Evolutionary conservation across 805 yeast genomes (phyloP).

Genomic region (Suhomyces emberorum): DNA sequence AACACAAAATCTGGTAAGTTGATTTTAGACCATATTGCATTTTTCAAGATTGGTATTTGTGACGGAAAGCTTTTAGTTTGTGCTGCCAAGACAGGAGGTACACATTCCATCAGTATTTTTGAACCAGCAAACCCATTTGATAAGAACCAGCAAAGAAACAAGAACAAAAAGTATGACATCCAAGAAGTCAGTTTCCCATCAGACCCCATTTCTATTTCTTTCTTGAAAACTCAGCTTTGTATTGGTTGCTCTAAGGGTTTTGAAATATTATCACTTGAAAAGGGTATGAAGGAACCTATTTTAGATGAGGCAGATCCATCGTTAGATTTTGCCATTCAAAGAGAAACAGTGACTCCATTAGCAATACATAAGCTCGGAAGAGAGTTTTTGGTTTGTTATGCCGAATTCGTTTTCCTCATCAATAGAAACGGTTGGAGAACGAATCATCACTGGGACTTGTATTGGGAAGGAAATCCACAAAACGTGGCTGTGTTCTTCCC

Average conservation of each 20-base stretch:
- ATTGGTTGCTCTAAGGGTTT: slow-evolving; percentile 96
- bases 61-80: slow-evolving; percentile 85
- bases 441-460: slow-evolving; percentile 86
- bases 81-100: slow-evolving; percentile 79
- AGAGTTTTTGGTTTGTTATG: slow-evolving; percentile 83
- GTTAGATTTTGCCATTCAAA: slow-evolving; percentile 83
- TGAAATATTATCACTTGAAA: slow-evolving; percentile 85
- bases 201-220: slow-evolving; percentile 89
- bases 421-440: slow-evolving; percentile 96
- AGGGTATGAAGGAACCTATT: slow-evolving; percentile 80
- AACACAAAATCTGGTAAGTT: slow-evolving; percentile 69
- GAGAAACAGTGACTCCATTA: slow-evolving; percentile 78
- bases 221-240: slow-evolving; percentile 82
- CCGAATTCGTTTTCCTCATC: slow-evolving; percentile 92
- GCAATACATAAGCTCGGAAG: slow-evolving; percentile 82
- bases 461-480: slow-evolving; percentile 97
- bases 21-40: slow-evolving; percentile 80
- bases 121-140: slow-evolving; percentile 81
- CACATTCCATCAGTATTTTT: slow-evolving; percentile 78
- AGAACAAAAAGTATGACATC: slow-evolving; percentile 52
- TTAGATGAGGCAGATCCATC: slow-evolving; percentile 99
- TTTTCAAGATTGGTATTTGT: slow-evolving; percentile 91
- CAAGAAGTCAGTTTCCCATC: slow-evolving; percentile 79
- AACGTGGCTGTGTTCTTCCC: slow-evolving; percentile 93
- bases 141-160: slow-evolving; percentile 56